A percentile compares a stretch with the other conserved stretches of the same genome.
Evolutionary conservation across 192 early-diverging fungal genomes (phyloP).

Genomic region (Diversispora epigaea): DNA sequence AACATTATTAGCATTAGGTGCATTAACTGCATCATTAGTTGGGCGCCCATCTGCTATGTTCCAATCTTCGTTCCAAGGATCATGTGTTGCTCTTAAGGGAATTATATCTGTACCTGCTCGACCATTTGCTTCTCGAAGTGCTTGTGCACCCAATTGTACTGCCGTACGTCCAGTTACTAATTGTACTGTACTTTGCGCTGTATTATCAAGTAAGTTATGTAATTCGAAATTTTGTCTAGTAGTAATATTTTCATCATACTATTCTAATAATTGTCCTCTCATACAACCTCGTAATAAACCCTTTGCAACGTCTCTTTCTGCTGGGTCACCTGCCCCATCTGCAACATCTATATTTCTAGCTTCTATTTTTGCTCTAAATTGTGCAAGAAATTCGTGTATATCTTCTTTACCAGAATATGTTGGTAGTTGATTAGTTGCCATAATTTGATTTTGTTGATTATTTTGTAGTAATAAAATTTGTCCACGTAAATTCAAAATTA

Average conservation of each 20-base stretch:
- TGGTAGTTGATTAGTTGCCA: too few relatives aligned
- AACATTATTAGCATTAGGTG: too few relatives aligned
- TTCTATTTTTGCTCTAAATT: neutral
- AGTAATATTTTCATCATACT: constrained; percentile 8
- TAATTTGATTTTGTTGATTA: too few relatives aligned
- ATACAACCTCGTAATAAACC: neutral
- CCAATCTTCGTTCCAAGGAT: neutral
- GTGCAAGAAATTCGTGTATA: too few relatives aligned
- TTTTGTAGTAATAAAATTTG: too few relatives aligned
- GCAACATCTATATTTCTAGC: neutral
- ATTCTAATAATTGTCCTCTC: constrained; percentile 2
- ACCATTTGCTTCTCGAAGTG: neutral
- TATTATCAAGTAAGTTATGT: neutral
- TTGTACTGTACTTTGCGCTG: neutral
- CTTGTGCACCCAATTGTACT: neutral
- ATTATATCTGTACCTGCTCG: neutral
- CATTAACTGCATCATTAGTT: too few relatives aligned
- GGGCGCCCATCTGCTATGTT: too few relatives aligned
- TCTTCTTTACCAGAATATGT: too few relatives aligned
- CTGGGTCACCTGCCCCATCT: constrained; percentile 8
- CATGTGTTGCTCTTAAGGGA: constrained; percentile 3
- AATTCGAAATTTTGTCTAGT: neutral
- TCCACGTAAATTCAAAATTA: too few relatives aligned
- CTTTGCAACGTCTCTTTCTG: neutral
- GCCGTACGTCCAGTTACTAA: neutral